These are phyloP conservation scores for Aspergillus incahuasiensis DNA, from an alignment of 495 filamentous ascomycete species.

Conservation along the genomic window DNA sequence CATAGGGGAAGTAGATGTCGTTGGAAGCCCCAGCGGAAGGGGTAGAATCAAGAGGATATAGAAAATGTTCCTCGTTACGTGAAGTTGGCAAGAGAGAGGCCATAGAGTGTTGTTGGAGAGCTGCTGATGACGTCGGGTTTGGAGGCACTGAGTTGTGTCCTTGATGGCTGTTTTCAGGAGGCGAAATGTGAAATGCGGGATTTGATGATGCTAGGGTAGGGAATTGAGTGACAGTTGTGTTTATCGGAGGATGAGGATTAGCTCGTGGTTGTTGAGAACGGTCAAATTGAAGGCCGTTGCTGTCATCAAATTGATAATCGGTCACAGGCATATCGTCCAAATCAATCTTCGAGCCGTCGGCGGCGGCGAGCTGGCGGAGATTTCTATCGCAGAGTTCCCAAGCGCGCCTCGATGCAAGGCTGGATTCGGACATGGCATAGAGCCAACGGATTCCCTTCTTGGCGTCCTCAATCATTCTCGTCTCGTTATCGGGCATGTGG, in stretches of 20 bases:
- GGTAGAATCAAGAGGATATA: slow-evolving; percentile 4
- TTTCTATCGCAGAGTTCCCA: slow-evolving; percentile 52
- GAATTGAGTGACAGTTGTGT: not conserved
- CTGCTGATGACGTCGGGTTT: not conserved
- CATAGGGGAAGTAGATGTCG: slow-evolving; percentile 42
- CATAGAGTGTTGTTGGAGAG: not conserved
- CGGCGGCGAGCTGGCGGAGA: slow-evolving; percentile 35
- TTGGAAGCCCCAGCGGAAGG: slow-evolving; percentile 2
- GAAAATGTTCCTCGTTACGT: not conserved
- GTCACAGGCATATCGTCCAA: slow-evolving; percentile 33
- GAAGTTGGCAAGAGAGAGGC: not conserved
- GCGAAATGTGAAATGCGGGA: not conserved
- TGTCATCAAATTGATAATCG: slow-evolving; percentile 18
- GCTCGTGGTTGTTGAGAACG: not conserved
- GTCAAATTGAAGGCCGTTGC: not conserved
- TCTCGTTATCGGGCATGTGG: slow-evolving; percentile 50
- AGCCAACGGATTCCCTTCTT: slow-evolving; percentile 56
- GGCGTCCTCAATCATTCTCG: slow-evolving; percentile 40
- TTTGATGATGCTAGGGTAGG: not conserved
- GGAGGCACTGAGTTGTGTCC: not conserved
- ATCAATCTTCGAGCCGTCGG: slow-evolving; percentile 35
- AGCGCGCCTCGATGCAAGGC: slow-evolving; percentile 51
- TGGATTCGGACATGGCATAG: slow-evolving; percentile 48
- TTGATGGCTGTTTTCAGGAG: not conserved
- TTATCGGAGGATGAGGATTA: not conserved